Evolutionary conservation across 2,329 filamentous ascomycete species (phyloP).

Genomic region (Fusarium goolgardi): DNA sequence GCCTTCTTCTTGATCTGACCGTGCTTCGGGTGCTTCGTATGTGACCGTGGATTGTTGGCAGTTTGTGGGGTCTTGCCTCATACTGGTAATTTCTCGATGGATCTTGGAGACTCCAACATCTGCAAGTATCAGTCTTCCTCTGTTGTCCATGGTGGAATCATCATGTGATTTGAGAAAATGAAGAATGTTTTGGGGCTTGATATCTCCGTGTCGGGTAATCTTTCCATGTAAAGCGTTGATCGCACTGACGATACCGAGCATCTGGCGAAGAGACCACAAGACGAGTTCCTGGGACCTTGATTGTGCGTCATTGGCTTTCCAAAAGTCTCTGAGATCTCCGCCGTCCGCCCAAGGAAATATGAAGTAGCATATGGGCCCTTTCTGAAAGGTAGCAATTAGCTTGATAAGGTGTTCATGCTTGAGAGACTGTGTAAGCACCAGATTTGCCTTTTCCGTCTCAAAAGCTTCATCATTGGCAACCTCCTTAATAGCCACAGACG

Average conservation of each 20-base stretch:
- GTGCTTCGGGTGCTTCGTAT: constrained; percentile 35
- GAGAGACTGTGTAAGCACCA: constrained; percentile 8
- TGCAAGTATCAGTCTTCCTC: constrained; percentile 18
- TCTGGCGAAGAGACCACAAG: constrained; percentile 30
- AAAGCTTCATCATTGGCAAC: constrained; percentile 3
- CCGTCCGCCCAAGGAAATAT: constrained; percentile 39
- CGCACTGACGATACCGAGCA: constrained; percentile 21
- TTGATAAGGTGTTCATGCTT: constrained; percentile 26
- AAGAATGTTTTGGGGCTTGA: constrained; percentile 38
- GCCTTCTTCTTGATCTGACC: background rate
- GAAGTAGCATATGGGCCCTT: constrained; percentile 13
- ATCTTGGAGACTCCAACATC: constrained; percentile 35
- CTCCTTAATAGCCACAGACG: constrained; percentile 29
- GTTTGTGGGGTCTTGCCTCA: constrained; percentile 19
- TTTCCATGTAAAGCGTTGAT: constrained; percentile 18
- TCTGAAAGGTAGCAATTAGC: constrained; percentile 19
- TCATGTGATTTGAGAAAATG: constrained; percentile 9
- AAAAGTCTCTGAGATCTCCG: constrained; percentile 29
- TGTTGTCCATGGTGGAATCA: background rate
- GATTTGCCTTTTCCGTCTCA: constrained; percentile 10
- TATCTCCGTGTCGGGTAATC: constrained; percentile 34
- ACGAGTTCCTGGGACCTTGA: background rate
- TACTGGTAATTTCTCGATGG: constrained; percentile 14
- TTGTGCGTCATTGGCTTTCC: background rate
- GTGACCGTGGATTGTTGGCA: constrained; percentile 17